Conservation (phyloP, 306 rosid species). For the Arachis hypogaea region DNA sequence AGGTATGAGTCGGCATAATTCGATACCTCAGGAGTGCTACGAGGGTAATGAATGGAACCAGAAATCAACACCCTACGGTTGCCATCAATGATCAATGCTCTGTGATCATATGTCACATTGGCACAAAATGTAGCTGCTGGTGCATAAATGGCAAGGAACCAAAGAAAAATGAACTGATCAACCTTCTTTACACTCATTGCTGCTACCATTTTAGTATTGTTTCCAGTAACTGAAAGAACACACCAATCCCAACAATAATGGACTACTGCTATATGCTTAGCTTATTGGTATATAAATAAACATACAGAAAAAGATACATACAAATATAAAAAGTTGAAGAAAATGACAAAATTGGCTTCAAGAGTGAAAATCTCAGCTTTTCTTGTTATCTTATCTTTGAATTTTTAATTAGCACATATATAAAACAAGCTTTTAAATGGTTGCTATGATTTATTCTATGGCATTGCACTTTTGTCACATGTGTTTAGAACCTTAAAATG, state of each 20-base stretch:
- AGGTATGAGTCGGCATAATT: not conserved
- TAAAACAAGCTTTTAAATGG: too few relatives aligned
- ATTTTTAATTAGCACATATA: too few relatives aligned
- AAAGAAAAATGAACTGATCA: conserved; percentile 32
- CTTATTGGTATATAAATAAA: too few relatives aligned
- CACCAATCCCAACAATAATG: conserved; percentile 1
- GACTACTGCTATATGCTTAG: too few relatives aligned
- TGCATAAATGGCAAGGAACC: conserved; percentile 49
- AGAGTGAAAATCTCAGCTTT: too few relatives aligned
- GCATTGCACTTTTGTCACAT: too few relatives aligned
- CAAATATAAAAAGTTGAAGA: too few relatives aligned
- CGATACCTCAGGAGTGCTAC: conserved; percentile 83
- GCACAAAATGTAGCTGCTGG: conserved; percentile 47
- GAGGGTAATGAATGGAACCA: conserved; percentile 96
- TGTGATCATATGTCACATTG: conserved; percentile 77
- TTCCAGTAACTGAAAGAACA: not conserved
- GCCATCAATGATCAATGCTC: conserved; percentile 85
- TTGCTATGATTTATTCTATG: too few relatives aligned
- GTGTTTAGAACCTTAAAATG: too few relatives aligned
- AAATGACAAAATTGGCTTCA: not conserved
- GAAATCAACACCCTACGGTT: conserved; percentile 73
- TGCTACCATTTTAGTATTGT: not conserved
- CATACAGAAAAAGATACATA: too few relatives aligned
- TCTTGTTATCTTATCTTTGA: too few relatives aligned
- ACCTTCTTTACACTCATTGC: conserved; percentile 51